Evolutionary conservation across 257 asterid species (phyloP).

Genomic region (Solanum appendiculatum): DNA sequence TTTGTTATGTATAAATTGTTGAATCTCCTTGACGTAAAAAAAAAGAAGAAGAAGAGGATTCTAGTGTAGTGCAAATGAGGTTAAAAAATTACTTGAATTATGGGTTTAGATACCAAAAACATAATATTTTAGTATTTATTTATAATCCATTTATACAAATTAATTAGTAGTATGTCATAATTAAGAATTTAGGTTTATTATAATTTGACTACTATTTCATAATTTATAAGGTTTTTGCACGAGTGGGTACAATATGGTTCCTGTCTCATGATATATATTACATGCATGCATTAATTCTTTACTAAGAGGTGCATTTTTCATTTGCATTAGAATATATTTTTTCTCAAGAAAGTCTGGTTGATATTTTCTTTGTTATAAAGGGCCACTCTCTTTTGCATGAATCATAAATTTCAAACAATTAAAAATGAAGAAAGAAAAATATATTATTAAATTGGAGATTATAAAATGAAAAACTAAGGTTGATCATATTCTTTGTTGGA

Average conservation of each 20-base stretch:
- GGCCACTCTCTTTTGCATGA: background rate
- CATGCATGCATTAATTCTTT: background rate
- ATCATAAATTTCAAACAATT: background rate
- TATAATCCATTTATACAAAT: background rate
- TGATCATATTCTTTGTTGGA: too few relatives aligned
- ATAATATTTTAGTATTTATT: background rate
- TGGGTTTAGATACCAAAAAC: background rate
- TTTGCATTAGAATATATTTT: background rate
- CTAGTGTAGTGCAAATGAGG: background rate
- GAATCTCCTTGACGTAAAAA: background rate
- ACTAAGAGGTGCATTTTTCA: background rate
- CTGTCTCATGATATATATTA: background rate
- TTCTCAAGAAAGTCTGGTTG: background rate
- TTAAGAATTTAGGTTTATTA: background rate
- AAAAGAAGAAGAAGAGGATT: too few relatives aligned
- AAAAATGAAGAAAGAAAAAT: background rate
- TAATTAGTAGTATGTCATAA: background rate
- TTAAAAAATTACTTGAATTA: background rate
- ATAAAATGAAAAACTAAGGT: background rate
- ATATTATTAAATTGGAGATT: background rate
- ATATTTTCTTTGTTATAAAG: background rate
- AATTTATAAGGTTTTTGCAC: background rate
- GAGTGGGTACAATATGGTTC: background rate
- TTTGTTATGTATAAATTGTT: background rate
- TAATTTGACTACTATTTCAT: background rate